These are phyloP conservation scores for Umbilicus rupestris DNA, from an alignment of 164 flowering plant genomes.

Conservation along the genomic window DNA sequence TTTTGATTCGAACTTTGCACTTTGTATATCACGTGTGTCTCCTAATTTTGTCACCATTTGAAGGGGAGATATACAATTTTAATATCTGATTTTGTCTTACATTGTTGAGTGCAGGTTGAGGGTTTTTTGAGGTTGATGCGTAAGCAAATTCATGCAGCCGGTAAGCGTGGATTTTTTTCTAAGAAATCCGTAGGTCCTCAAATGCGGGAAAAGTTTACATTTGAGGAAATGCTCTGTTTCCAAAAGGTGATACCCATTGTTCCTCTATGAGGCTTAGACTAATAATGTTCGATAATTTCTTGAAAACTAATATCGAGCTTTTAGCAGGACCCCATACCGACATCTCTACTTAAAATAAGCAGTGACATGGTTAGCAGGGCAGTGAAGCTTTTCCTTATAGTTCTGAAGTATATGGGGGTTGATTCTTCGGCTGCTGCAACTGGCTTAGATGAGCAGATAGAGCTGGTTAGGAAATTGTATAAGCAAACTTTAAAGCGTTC, in stretches of 20 bases:
- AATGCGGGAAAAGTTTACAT: conserved; percentile 69
- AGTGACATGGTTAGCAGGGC: conserved; percentile 77
- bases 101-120: conserved; percentile 51
- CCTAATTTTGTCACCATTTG: neutral
- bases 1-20: neutral
- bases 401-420: conserved; percentile 90
- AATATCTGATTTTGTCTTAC: neutral
- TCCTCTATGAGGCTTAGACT: neutral
- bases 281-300: neutral
- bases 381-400: conserved; percentile 64
- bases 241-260: conserved; percentile 55
- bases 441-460: conserved; percentile 75
- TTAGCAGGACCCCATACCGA: conserved; percentile 90
- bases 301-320: conserved; percentile 8
- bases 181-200: conserved; percentile 71
- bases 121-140: conserved; percentile 87
- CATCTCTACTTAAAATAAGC: conserved; percentile 77
- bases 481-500: conserved; percentile 89
- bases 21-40: neutral
- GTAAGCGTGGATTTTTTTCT: conserved; percentile 85
- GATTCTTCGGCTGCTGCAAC: conserved; percentile 54
- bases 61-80: neutral
- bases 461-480: conserved; percentile 74
- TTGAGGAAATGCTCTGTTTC: conserved; percentile 97
- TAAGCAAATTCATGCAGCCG: conserved; percentile 79